These are phyloP conservation scores for Candida lessepsii DNA, from an alignment of 805 yeast genomes.

Conservation along the genomic window DNA sequence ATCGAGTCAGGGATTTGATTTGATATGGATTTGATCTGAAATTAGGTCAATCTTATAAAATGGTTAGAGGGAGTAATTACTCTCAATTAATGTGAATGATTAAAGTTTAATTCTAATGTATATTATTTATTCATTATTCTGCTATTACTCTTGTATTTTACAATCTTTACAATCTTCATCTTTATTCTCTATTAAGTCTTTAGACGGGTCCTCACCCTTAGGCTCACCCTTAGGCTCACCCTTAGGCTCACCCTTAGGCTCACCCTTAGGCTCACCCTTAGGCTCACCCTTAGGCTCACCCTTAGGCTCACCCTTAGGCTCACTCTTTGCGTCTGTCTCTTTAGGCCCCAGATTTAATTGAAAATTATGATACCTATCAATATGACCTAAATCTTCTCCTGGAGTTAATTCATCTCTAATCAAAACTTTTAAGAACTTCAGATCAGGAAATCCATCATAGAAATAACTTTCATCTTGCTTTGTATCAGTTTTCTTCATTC, in stretches of 20 bases:
- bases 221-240: too few species aligned
- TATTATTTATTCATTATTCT: conserved; percentile 2
- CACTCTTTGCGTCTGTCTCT: too few species aligned
- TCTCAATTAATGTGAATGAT: too few species aligned
- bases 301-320: too few species aligned
- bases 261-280: too few species aligned
- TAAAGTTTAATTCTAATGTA: neutral
- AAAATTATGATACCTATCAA: conserved; percentile 38
- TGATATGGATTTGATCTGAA: neutral
- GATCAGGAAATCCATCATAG: conserved; percentile 82
- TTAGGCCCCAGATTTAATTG: conserved; percentile 10
- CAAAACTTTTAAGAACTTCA: conserved; percentile 69
- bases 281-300: too few species aligned
- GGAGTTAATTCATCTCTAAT: conserved; percentile 64
- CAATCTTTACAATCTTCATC: conserved; percentile 19
- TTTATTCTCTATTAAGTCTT: neutral
- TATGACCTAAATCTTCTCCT: conserved; percentile 56
- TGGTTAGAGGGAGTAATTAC: too few species aligned
- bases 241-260: too few species aligned
- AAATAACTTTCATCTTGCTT: conserved; percentile 28
- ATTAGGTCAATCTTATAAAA: too few species aligned
- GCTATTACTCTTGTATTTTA: too few species aligned
- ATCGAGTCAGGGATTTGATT: too few species aligned
- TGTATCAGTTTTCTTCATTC: conserved; percentile 39
- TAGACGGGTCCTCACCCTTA: too few species aligned